phyloP scores from a whole-genome alignment of 2,329 filamentous ascomycete genomes.

The Aspergillus carbonarius region DNA sequence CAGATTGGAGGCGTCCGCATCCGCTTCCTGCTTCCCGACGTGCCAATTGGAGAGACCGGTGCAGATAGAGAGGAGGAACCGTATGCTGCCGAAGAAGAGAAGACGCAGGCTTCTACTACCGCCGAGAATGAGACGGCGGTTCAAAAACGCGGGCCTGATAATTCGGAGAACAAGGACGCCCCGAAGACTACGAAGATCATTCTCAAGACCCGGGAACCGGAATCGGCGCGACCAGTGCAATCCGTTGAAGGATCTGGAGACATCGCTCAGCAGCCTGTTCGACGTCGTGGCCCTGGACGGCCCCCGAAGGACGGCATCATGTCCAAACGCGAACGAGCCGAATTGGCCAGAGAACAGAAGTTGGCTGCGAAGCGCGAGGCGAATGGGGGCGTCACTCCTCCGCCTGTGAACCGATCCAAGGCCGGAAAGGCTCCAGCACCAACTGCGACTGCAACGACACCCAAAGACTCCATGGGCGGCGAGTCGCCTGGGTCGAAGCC shows the following conservation, averaged over 20 bases:
- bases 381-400: conserved; percentile 48
- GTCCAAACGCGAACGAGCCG: conserved; percentile 62
- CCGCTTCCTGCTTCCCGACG: conserved; percentile 56
- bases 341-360: conserved; percentile 55
- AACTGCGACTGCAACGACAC: conserved; percentile 6
- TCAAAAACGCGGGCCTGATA: conserved; percentile 27
- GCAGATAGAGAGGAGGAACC: conserved; percentile 48
- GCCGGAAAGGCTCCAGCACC: conserved; percentile 29
- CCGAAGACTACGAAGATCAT: conserved; percentile 30
- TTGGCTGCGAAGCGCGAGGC: conserved; percentile 48
- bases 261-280: conserved; percentile 39
- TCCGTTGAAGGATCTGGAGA: conserved; percentile 38
- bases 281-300: conserved; percentile 57
- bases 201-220: conserved; percentile 31
- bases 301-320: conserved; percentile 67
- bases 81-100: conserved; percentile 34
- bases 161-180: conserved; percentile 27
- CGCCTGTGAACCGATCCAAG: conserved; percentile 32
- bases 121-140: conserved; percentile 44
- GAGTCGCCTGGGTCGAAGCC: conserved; percentile 41
- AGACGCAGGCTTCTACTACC: conserved; percentile 33
- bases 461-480: conserved; percentile 34
- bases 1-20: conserved; percentile 60
- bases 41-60: conserved; percentile 49
- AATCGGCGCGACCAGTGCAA: conserved; percentile 25